These are phyloP conservation scores for Aspergillus ochraceus DNA, from an alignment of 2,329 filamentous ascomycete species.

Conservation along the genomic window DNA sequence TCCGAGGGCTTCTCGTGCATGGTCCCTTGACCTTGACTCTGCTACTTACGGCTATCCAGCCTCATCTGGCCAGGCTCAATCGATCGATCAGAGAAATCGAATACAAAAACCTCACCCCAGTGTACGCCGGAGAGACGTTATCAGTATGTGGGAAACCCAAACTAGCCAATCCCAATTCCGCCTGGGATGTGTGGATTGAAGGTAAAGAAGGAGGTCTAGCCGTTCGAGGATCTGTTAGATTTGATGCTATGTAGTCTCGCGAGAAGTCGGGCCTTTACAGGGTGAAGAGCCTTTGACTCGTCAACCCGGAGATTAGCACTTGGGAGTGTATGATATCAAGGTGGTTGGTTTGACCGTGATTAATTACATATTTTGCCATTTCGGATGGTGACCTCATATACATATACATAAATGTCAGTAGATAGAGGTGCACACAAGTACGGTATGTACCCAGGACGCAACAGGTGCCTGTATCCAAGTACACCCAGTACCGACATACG, in stretches of 20 bases:
- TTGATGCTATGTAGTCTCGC: conserved; percentile 4
- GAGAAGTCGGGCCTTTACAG: background rate
- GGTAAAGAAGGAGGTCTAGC: conserved; percentile 61
- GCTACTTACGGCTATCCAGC: conserved; percentile 67
- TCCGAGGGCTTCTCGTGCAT: conserved; percentile 76
- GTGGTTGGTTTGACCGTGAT: no score
- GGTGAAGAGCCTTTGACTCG: background rate
- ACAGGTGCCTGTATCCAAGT: no score
- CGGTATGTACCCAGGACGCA: no score
- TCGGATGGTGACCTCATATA: no score
- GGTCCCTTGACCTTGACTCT: conserved; percentile 79
- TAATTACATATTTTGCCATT: no score
- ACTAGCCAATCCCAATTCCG: conserved; percentile 41
- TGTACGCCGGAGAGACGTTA: conserved; percentile 73
- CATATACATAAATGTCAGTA: no score
- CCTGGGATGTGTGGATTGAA: conserved; percentile 67
- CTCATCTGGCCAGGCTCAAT: conserved; percentile 48
- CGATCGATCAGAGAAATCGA: conserved; percentile 58
- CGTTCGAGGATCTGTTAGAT: conserved; percentile 57
- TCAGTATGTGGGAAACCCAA: conserved; percentile 64
- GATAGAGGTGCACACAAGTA: no score
- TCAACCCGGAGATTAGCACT: background rate
- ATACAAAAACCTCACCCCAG: conserved; percentile 78
- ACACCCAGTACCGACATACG: no score
- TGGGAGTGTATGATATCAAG: no score